Evolutionary conservation across 192 early-diverging fungal genomes (phyloP), one percentile per base, ranked within the genome.

Genomic region (Dissophora globulifera): DNA sequence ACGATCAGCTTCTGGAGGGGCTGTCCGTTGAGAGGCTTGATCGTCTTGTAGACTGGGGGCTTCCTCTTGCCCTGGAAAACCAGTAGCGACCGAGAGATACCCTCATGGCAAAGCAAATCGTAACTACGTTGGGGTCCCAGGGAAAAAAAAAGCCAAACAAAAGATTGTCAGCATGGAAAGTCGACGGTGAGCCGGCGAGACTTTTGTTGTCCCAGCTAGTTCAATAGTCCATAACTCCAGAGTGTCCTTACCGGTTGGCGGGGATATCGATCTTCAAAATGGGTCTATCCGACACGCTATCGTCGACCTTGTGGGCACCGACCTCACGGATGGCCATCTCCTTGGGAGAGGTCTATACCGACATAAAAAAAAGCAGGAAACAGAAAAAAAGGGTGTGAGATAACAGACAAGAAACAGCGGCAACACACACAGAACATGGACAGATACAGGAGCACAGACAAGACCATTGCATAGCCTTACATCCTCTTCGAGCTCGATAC

Each of bases 401-500:
- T n/a, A n/a, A n/a, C n/a, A n/a, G n/a, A n/a, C n/a, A n/a, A n/a
- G n/a, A n/a, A n/a, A 22, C 15, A 41, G n/a, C 9, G 19, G 29
- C n/a, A 31, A 45, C 22, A 10, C 62, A 33, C 40, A 2, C n/a
- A n/a, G n/a, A n/a, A n/a, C n/a, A n/a, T n/a, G n/a, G n/a, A n/a
- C n/a, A n/a, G n/a, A n/a, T n/a, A 43, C 30, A 38, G 35, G 35
- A 9, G 5, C 31, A 20, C n/a, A 30, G 35, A 17, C 43, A 43
- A 45, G n/a, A 26, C 2, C 13, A 16, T 7, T 35, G 29, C 29
- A 59, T 17, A n/a, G 47, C 29, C 85, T 51, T 86, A 93, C 92
- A 81, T 96, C 95, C 79, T 99, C 97, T 66, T 99, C 97, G 38
- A 99, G 86, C 85, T 99, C 97, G 67, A 99, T 95, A 58, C 98